Evolutionary conservation across 2,329 filamentous ascomycete genomes (phyloP).

Genomic region (Amesomyces nigricolor): DNA sequence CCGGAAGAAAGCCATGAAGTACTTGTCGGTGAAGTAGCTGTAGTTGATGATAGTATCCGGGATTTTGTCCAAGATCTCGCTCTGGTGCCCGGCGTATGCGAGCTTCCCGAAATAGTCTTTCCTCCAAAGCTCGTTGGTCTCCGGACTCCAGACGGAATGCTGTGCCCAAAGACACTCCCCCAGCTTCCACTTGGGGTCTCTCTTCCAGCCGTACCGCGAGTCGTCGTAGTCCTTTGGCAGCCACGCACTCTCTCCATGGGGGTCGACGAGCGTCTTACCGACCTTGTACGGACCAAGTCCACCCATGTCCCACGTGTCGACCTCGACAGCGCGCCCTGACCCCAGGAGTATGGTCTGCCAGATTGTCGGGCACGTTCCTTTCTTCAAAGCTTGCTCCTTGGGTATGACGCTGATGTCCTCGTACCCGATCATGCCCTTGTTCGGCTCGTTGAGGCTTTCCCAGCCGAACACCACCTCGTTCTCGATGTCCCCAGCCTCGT

Average conservation of each 20-base stretch:
- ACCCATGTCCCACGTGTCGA: constrained; percentile 91
- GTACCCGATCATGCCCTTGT: constrained; percentile 78
- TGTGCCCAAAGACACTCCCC: constrained; percentile 97
- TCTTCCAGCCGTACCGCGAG: constrained; percentile 80
- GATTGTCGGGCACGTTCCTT: constrained; percentile 86
- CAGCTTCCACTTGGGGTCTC: constrained; percentile 81
- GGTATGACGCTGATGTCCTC: constrained; percentile 77
- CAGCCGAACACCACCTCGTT: constrained; percentile 86
- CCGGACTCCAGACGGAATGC: constrained; percentile 89
- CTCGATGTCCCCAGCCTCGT: constrained; percentile 84
- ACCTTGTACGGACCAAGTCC: constrained; percentile 88
- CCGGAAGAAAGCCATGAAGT: constrained; percentile 83
- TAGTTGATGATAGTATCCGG: constrained; percentile 55
- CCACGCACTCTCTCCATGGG: constrained; percentile 81
- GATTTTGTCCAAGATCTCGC: no score
- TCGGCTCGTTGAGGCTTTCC: constrained; percentile 95
- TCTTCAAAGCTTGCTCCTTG: constrained; percentile 81
- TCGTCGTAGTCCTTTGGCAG: constrained; percentile 79
- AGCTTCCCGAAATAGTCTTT: constrained; percentile 86
- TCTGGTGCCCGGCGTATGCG: constrained; percentile 62
- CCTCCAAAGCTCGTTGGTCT: constrained; percentile 66
- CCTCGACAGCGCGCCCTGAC: constrained; percentile 83
- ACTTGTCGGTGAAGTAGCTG: constrained; percentile 81
- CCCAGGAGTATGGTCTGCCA: constrained; percentile 92
- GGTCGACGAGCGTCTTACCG: constrained; percentile 76